Evolutionary conservation across 2,329 filamentous ascomycete species (phyloP), one percentile per base, ranked within the genome.

Genomic region (Didymella sp.): DNA sequence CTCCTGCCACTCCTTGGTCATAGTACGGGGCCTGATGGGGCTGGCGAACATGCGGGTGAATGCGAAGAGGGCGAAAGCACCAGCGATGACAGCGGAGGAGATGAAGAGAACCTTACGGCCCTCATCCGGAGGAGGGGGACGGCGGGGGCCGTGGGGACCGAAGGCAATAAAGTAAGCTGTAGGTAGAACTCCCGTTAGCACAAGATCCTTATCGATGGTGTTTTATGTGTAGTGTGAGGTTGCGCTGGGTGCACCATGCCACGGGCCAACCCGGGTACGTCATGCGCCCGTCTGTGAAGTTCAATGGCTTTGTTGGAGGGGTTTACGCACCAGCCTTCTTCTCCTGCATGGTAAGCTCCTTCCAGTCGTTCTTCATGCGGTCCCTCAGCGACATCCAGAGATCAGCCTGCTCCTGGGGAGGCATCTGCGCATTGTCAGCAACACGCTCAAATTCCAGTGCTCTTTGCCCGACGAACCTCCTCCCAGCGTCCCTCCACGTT

Each of bases 401-500:
- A 77, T 99, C 95, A 69, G 95, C 95, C 87, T 99, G 95, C 87
- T 99, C 95, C 85, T 96, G 92, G 65, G 95, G 92, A 58, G 94
- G 93, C 38, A 91, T 44, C 35, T 57, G 38, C 37, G 17, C 21
- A 24, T 13, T 22, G 44, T 57, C 15, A 57, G 54, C 35, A 44
- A 52, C 24, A 4, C 12, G 17, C 9, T 33, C 2, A 37, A n/a
- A n/a, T n/a, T n/a, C n/a, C n/a, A n/a, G n/a, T n/a, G n/a, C n/a
- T n/a, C n/a, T n/a, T n/a, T n/a, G n/a, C n/a, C n/a, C n/a, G n/a
- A 24, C 12, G 6, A 1, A 17, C 21, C 15, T 38, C 87, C 84
- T 99, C 95, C 95, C 95, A 99, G 84, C 95, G 87, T 89, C 96
- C 97, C 88, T 99, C 95, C 76, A 99, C 98, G 82, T 96, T 92